These are phyloP conservation scores for Plasmodiophora brassicae DNA, from an alignment of 208 protist species.

Conservation along the genomic window DNA sequence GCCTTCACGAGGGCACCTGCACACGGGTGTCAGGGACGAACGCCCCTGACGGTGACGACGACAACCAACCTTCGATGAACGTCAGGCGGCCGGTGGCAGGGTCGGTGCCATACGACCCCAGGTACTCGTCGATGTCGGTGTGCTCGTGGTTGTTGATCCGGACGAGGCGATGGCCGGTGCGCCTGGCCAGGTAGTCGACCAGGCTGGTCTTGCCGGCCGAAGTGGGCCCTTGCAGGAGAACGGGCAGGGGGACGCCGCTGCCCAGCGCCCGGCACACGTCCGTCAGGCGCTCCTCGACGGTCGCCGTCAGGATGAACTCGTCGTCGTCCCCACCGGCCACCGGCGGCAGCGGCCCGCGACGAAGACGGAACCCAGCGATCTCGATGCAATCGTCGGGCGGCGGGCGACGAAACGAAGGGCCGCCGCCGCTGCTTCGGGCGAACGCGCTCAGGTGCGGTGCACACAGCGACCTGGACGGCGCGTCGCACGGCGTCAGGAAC, in stretches of 20 bases:
- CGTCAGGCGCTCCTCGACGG: slow-evolving; percentile 81
- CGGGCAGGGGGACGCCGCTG: slow-evolving; percentile 52
- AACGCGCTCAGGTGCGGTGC: no score
- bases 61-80: slow-evolving; percentile 34
- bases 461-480: background rate
- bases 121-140: slow-evolving; percentile 85
- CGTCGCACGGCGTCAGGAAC: slow-evolving; percentile 25
- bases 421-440: no score
- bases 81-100: slow-evolving; percentile 36
- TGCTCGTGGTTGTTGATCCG: slow-evolving; percentile 99
- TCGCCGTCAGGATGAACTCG: slow-evolving; percentile 90
- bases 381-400: slow-evolving; percentile 68
- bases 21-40: slow-evolving; percentile 80
- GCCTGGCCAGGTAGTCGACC: slow-evolving; percentile 95
- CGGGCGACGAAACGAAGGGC: no score
- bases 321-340: no score
- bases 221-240: slow-evolving; percentile 44
- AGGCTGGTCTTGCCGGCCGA: slow-evolving; percentile 92
- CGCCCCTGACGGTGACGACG: background rate
- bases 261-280: slow-evolving; percentile 87
- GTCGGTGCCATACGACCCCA: slow-evolving; percentile 42
- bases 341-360: slow-evolving; percentile 30
- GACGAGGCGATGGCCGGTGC: slow-evolving; percentile 95
- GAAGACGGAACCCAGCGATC: slow-evolving; percentile 90
- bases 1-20: slow-evolving; percentile 65